Base-by-base conservation (phyloP, 2,329 filamentous ascomycete genomes). In the Fonsecaea multimorphosa region DNA sequence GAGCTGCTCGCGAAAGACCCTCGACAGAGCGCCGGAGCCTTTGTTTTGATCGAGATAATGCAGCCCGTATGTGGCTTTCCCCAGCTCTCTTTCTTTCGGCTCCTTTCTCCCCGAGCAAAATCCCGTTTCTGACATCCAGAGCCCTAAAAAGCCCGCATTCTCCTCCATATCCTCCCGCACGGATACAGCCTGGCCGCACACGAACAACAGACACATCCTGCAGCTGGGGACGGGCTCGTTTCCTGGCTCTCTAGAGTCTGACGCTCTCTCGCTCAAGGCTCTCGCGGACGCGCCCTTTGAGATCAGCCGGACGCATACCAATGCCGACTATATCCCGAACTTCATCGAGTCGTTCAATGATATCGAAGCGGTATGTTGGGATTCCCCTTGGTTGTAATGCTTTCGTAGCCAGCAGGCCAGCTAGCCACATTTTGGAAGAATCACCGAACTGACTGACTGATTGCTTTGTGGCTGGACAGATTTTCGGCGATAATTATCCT, bases 161-260 rank as follows among this genome's bases (percentile, higher is more conserved):
- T 58, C 56, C 24, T 58, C 56, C 22, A 49, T n/a, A 24, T 44
- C 56, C 1, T 49, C 56, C 14, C 38, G 36, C 24, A 22, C 24
- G 12, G 56, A 38, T 9, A 59, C 40, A 9, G 57, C 57, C 40
- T 59, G 44, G 44, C 44, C 40, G 44, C 29, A 46, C 57, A 29
- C 38, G 19, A 22, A 9, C 16, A 59, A 59, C 57, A 59, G 57
- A 24, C 56, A 58, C 27, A 58, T 58, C 38, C 38, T 58, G 34
- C 56, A 58, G 31, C 56, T 58, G 1, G 56, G 56, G 2, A 58
- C 40, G 14, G 57, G 40, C 16, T 51, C 44, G 4, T 34, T 59
- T 46, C 57, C 55, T 1, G 36, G 55, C 55, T 58, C 40, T 7
- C 14, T n/a, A 0, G 27, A 24, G 14, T 52, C 44, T 1, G 57